Base-by-base conservation (phyloP, 139 green algal genomes). In the Coccomyxa sp. region DNA sequence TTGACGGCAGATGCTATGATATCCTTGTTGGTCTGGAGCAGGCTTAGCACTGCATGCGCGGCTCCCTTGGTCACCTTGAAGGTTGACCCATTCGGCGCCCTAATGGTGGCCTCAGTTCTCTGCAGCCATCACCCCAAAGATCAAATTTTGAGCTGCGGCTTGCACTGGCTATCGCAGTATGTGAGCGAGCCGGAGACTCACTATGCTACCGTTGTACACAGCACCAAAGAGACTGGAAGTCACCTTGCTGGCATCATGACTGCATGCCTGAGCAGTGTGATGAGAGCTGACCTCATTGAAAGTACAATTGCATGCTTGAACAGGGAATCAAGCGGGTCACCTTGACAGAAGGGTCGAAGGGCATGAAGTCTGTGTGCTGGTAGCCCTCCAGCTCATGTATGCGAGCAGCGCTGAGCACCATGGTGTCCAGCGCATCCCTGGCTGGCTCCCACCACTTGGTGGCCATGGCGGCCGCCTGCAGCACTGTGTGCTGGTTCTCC, bases 291-390 rank as follows among this genome's bases (percentile, higher is more conserved):
- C n/a, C n/a, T n/a, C n/a, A n/a, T n/a, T n/a, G n/a, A n/a, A n/a
- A n/a, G n/a, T n/a, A n/a, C n/a, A n/a, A n/a, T n/a, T n/a, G n/a
- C n/a, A n/a, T n/a, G n/a, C n/a, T n/a, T n/a, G n/a, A n/a, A n/a
- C n/a, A n/a, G n/a, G n/a, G n/a, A n/a, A n/a, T n/a, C n/a, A n/a
- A n/a, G n/a, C n/a, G n/a, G n/a, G n/a, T 95, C 79, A 90, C 88
- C 87, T 97, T 96, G 84, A 94, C 89, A 7, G 83, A 87, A 39
- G 93, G 92, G 86, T 97, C 94, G 89, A 97, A 96, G 76, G 92
- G 92, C 37, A 93, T 79, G 81, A 88, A 97, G 81, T 93, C 92
- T 58, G 82, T 75, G 58, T 85, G 36, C 38, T 69, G 75, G 75
- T 87, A 81, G 9, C 69, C 35, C n/a, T 88, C 54, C 81, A 79